Evolutionary conservation across 495 filamentous ascomycete species (phyloP).

Genomic region (Podospora conica): DNA sequence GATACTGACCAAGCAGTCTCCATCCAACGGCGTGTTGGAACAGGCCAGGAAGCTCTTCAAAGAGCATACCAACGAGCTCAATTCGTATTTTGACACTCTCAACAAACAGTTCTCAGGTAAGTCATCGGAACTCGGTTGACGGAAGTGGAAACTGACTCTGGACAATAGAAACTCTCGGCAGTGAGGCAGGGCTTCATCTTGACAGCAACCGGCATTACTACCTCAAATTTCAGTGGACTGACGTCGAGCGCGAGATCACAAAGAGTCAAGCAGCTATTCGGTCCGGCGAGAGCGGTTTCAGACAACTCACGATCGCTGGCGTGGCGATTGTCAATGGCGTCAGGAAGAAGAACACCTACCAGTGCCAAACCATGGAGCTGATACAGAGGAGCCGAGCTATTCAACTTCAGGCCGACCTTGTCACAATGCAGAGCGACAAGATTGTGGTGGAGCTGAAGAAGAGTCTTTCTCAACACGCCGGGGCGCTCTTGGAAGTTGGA

Average conservation of each 20-base stretch:
- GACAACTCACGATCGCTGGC: conserved; percentile 7
- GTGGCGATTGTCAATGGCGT: conserved; percentile 60
- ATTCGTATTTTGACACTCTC: conserved; percentile 1
- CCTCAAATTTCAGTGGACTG: conserved; percentile 58
- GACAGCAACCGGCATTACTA: conserved; percentile 76
- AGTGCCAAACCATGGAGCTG: conserved; percentile 81
- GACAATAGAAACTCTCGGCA: conserved; percentile 10
- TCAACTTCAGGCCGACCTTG: conserved; percentile 67
- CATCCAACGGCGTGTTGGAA: conserved; percentile 40
- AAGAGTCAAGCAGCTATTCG: conserved; percentile 39
- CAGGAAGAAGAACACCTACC: conserved; percentile 63
- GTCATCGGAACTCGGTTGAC: conserved; percentile 30
- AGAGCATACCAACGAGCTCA: neutral
- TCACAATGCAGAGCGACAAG: conserved; percentile 68
- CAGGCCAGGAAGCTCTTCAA: neutral
- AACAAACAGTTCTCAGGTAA: neutral
- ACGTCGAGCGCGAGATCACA: conserved; percentile 59
- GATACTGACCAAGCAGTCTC: neutral
- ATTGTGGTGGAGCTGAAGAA: conserved; percentile 64
- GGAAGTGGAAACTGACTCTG: neutral
- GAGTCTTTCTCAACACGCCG: conserved; percentile 59
- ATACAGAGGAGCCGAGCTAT: conserved; percentile 56
- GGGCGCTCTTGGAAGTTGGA: conserved; percentile 66
- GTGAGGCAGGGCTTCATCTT: conserved; percentile 55
- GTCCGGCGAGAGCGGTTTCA: neutral